Base-by-base conservation (phyloP, 2,329 filamentous ascomycete genomes). In the Tolypocladium paradoxum region DNA sequence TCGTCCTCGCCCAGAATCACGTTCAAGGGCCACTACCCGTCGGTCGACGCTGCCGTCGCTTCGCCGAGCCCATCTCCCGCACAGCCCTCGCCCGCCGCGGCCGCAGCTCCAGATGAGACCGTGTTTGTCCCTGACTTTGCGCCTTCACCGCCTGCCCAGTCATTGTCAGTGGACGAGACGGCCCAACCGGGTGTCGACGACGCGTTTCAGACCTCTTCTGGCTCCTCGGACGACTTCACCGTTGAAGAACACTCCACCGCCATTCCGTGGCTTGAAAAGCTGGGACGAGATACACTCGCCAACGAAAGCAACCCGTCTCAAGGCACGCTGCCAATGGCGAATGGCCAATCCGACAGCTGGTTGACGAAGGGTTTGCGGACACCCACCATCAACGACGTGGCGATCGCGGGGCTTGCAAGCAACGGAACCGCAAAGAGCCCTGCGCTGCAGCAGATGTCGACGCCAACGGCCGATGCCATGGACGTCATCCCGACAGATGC, bases 1-100 rank as follows among this genome's bases (percentile, higher is more conserved):
- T 60, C 64, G 3, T 58, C 53, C 3, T 63, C 64, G 0, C 64
- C 65, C 0, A 53, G 57, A 52, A 58, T 61, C 22, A 55, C 37
- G 1, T 58, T 61, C 37, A 31, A 56, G 11, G 45, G 40, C 37
- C 36, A 49, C 33, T 31, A 51, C 18, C 34, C 48, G 18, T 37
- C 33, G 14, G n/a, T 7, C 22, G 4, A 47, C 5, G 20, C 24
- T 29, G 20, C 29, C 14, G 14, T 7, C n/a, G 2, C 29, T 46
- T 46, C 27, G 5, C 29, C 27, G 27, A 20, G 27, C 4, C 27
- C 27, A 8, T 31, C 24, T 46, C 18, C 2, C 14, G 8, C n/a
- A 20, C 9, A 6, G 11, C 18, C 6, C 6, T n/a, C 16, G 27
- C 35, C 37, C n/a, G 24, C n/a, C 16, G 29, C 18, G 24, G 20